Percentiles rank a stretch among this genome's conserved stretches.
These are phyloP conservation scores for Rhodomyrtus tomentosa DNA, from an alignment of 345 rosid species.

Conservation along the genomic window DNA sequence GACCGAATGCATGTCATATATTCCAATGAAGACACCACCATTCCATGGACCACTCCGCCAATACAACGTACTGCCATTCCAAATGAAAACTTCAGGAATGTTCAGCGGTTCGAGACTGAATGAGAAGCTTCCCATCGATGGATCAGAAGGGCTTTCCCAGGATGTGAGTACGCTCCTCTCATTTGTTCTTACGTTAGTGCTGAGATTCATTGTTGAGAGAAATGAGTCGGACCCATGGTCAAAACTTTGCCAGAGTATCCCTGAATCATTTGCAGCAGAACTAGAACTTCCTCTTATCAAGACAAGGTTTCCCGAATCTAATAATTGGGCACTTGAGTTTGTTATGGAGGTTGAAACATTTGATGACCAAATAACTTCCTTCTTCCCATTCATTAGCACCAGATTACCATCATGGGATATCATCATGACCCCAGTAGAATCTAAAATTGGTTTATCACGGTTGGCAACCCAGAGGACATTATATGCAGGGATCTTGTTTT, in stretches of 20 bases:
- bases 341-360: constrained; percentile 9
- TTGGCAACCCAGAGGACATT: constrained; percentile 53
- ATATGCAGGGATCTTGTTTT: constrained; percentile 3
- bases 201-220: constrained; percentile 7
- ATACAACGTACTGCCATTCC: background rate
- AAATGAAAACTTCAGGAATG: background rate
- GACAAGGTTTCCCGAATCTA: constrained; percentile 41
- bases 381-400: constrained; percentile 2
- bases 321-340: constrained; percentile 16
- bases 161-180: constrained; percentile 5
- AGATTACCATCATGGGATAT: constrained; percentile 41
- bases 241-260: constrained; percentile 49
- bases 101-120: background rate
- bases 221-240: constrained; percentile 16
- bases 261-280: background rate
- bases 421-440: constrained; percentile 31
- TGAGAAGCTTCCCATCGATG: constrained; percentile 11
- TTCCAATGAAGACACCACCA: background rate
- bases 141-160: constrained; percentile 20
- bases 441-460: constrained; percentile 23
- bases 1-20: background rate
- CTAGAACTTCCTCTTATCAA: constrained; percentile 10
- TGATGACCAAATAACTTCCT: constrained; percentile 41
- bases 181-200: background rate
- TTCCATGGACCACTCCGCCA: background rate